Evolutionary conservation across 2,329 filamentous ascomycete genomes (phyloP).

Genomic region (Fusarium redolens): DNA sequence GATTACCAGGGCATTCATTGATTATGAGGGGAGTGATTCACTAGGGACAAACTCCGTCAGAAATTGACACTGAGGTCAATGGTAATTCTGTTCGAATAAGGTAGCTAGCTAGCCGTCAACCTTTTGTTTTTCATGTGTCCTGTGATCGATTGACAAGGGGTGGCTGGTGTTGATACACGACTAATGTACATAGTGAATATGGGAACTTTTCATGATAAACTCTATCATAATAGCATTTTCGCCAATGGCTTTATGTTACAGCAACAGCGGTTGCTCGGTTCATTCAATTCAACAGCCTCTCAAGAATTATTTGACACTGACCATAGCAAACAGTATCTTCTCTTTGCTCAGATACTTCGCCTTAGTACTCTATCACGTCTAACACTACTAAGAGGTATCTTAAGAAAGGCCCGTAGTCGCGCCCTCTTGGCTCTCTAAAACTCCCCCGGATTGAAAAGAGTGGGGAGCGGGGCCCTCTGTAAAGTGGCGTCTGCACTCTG

Average conservation of each 20-base stretch:
- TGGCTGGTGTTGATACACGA: constrained; percentile 13
- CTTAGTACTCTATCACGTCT: constrained; percentile 2
- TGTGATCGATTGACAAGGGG: constrained; percentile 12
- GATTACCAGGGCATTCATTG: background rate
- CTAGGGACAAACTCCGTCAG: background rate
- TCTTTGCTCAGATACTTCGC: background rate
- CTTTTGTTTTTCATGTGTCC: constrained; percentile 12
- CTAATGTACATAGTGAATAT: background rate
- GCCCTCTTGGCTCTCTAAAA: constrained; percentile 6
- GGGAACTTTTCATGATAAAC: background rate
- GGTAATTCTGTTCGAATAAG: background rate
- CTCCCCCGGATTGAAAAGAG: constrained; percentile 39
- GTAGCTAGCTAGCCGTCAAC: constrained; percentile 6
- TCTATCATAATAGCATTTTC: background rate
- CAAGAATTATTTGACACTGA: background rate
- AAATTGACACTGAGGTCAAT: background rate
- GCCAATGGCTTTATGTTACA: background rate
- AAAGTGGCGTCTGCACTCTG: constrained; percentile 17
- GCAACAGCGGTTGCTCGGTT: background rate
- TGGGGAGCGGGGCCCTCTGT: constrained; percentile 16
- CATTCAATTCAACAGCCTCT: background rate
- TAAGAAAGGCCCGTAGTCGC: background rate
- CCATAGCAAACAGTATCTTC: background rate
- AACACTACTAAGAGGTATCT: background rate
- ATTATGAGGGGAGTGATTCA: background rate